phyloP scores from a whole-genome alignment of 2,329 filamentous ascomycete genomes.

The Curvularia sp. region DNA sequence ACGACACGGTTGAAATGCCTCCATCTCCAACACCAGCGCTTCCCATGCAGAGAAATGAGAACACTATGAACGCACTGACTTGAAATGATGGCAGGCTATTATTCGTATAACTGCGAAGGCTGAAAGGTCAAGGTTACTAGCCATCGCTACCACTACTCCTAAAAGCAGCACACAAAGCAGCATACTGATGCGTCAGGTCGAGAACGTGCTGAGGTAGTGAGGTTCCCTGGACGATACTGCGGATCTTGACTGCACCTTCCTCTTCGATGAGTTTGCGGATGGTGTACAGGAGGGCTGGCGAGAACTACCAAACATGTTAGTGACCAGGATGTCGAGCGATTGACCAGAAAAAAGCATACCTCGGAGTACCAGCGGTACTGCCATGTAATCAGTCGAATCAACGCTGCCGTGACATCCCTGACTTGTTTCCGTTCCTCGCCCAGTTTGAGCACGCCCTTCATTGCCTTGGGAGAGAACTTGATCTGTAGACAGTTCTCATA shows the following conservation, averaged over 20 bases:
- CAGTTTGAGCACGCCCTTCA: constrained; percentile 80
- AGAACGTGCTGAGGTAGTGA: constrained; percentile 91
- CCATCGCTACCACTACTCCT: constrained; percentile 91
- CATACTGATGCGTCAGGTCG: constrained; percentile 95
- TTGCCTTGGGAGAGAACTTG: constrained; percentile 91
- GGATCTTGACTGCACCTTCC: constrained; percentile 94
- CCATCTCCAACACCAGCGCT: constrained; percentile 22
- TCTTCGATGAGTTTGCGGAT: constrained; percentile 95
- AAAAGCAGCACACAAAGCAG: constrained; percentile 91
- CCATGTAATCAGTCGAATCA: constrained; percentile 94
- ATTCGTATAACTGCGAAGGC: constrained; percentile 24
- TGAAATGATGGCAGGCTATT: constrained; percentile 5
- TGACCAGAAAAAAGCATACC: constrained; percentile 52
- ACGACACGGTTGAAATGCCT: neutral
- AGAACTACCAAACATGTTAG: constrained; percentile 66
- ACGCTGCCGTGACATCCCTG: constrained; percentile 78
- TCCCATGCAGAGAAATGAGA: constrained; percentile 19
- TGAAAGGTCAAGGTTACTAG: constrained; percentile 51
- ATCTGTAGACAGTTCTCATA: constrained; percentile 87
- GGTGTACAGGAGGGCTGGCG: constrained; percentile 83
- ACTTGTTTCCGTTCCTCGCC: constrained; percentile 82
- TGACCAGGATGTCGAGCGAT: neutral
- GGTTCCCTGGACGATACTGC: constrained; percentile 96
- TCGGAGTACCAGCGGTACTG: constrained; percentile 99
- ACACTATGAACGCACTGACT: neutral